Conservation (phyloP, 345 rosid genomes). For the Murraya paniculata region DNA sequence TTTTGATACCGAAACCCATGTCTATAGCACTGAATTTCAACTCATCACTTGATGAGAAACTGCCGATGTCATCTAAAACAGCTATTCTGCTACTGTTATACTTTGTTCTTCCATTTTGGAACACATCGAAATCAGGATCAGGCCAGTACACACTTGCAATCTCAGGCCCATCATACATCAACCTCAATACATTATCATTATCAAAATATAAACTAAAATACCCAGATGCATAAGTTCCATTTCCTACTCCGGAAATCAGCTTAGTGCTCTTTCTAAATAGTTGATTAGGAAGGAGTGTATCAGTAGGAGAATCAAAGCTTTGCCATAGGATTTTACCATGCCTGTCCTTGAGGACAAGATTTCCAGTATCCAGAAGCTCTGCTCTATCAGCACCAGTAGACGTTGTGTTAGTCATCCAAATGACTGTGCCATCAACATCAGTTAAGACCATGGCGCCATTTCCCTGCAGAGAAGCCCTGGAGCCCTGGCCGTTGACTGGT, state of each 20-base stretch:
- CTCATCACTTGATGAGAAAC: slow-evolving; percentile 32
- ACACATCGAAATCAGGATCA: background rate
- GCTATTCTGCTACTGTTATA: slow-evolving; percentile 38
- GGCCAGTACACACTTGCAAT: slow-evolving; percentile 50
- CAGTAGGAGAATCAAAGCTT: slow-evolving; percentile 29
- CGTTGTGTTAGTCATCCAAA: slow-evolving; percentile 36
- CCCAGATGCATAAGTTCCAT: slow-evolving; percentile 27
- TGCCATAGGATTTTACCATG: slow-evolving; percentile 31
- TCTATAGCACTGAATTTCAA: slow-evolving; percentile 36
- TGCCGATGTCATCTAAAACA: slow-evolving; percentile 33
- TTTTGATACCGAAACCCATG: slow-evolving; percentile 24
- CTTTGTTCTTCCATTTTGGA: slow-evolving; percentile 21
- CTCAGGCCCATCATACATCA: slow-evolving; percentile 45
- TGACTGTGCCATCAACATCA: slow-evolving; percentile 25
- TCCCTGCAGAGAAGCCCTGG: slow-evolving; percentile 25
- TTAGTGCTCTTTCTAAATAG: slow-evolving; percentile 22
- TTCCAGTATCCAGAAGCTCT: slow-evolving; percentile 41
- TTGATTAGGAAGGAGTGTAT: slow-evolving; percentile 37
- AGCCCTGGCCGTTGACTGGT: slow-evolving; percentile 45
- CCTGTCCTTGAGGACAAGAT: slow-evolving; percentile 31
- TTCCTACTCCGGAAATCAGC: slow-evolving; percentile 27
- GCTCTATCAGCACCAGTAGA: slow-evolving; percentile 18
- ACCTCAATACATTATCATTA: slow-evolving; percentile 35
- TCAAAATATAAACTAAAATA: slow-evolving; percentile 29
- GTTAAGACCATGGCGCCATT: slow-evolving; percentile 36